phyloP scores from a whole-genome alignment of 768 basidiomycete genomes.

The Myochromella boudieri region DNA sequence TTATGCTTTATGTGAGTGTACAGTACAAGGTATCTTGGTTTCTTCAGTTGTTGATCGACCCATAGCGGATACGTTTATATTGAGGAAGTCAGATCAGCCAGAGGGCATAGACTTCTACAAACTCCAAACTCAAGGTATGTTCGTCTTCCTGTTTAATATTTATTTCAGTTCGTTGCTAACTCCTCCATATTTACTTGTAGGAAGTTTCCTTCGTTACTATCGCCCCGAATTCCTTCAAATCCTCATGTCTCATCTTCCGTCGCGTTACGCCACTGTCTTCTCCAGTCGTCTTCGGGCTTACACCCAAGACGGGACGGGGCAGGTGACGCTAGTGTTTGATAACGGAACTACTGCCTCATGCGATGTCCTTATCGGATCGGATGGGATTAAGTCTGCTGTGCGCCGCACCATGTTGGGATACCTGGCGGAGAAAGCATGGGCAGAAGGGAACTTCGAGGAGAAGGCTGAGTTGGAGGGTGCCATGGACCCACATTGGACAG shows the following conservation, averaged over 20 bases:
- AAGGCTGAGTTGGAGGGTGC: constrained; percentile 15
- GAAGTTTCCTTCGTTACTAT: constrained; percentile 34
- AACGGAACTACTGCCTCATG: constrained; percentile 47
- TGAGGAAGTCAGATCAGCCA: constrained; percentile 25
- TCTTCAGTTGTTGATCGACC: background rate
- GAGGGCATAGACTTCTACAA: constrained; percentile 23
- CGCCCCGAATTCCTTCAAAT: constrained; percentile 51
- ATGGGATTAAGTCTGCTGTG: constrained; percentile 37
- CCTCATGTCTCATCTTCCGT: constrained; percentile 42
- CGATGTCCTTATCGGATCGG: constrained; percentile 47
- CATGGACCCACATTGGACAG: constrained; percentile 37
- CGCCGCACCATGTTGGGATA: constrained; percentile 23
- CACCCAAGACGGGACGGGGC: constrained; percentile 22
- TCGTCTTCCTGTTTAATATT: background rate
- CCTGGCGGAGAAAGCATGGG: constrained; percentile 13
- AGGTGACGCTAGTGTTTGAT: constrained; percentile 36
- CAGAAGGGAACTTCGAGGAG: constrained; percentile 9
- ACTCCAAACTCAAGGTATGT: constrained; percentile 19
- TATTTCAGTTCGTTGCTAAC: background rate
- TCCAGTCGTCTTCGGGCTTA: constrained; percentile 45
- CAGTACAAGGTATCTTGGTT: background rate
- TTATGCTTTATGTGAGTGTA: constrained; percentile 19
- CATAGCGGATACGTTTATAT: constrained; percentile 21
- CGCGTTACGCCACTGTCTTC: constrained; percentile 33
- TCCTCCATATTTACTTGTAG: too few species aligned